Evolutionary conservation across 2,329 filamentous ascomycete species (phyloP).

Genomic region (Ophiostoma perfectum): DNA sequence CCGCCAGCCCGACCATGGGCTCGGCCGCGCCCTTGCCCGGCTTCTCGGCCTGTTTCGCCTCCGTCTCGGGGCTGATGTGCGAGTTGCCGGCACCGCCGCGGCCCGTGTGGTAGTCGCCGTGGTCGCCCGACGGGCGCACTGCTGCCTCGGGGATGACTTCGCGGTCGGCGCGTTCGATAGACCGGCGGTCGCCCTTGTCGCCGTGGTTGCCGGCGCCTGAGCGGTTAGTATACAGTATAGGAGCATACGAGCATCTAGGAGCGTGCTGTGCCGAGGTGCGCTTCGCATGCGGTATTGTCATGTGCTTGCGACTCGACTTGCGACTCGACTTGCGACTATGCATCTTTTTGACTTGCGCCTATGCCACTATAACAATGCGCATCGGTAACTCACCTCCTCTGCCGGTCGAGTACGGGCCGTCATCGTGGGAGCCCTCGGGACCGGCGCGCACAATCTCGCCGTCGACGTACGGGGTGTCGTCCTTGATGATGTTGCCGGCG

Average conservation of each 20-base stretch:
- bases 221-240: background rate
- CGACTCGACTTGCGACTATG: too few relatives aligned
- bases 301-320: background rate
- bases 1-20: conserved; percentile 44
- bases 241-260: too few relatives aligned
- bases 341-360: too few relatives aligned
- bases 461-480: conserved; percentile 56
- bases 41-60: conserved; percentile 29
- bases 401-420: conserved; percentile 54
- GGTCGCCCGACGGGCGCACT: conserved; percentile 44
- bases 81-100: conserved; percentile 58
- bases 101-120: conserved; percentile 51
- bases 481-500: conserved; percentile 55
- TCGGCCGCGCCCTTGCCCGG: conserved; percentile 26
- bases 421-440: conserved; percentile 49
- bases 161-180: conserved; percentile 43
- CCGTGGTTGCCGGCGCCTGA: conserved; percentile 55
- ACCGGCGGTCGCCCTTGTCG: conserved; percentile 39
- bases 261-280: too few relatives aligned
- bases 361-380: background rate
- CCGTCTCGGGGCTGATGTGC: conserved; percentile 32
- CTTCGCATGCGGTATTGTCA: too few relatives aligned
- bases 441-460: conserved; percentile 56
- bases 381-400: conserved; percentile 46
- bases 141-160: conserved; percentile 51